phyloP scores from a whole-genome alignment of 805 yeast genomes.

The Metschnikowia rubicola region DNA sequence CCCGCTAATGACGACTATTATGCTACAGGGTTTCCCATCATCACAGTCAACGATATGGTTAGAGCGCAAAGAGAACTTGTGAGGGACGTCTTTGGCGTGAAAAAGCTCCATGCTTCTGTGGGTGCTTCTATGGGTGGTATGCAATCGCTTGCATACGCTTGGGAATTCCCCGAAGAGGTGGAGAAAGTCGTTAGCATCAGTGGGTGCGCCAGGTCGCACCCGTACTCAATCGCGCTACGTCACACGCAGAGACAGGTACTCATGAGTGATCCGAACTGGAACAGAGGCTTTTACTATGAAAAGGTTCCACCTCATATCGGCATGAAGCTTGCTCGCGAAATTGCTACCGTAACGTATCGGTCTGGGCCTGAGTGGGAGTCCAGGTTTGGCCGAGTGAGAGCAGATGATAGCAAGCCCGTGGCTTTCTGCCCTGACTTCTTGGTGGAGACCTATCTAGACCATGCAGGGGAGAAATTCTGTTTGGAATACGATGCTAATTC shows the following conservation, averaged over 20 bases:
- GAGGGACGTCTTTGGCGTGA: constrained; percentile 56
- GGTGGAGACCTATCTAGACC: constrained; percentile 90
- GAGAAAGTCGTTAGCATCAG: constrained; percentile 73
- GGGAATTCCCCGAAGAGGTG: constrained; percentile 77
- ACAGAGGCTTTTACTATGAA: constrained; percentile 81
- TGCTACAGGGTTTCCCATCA: constrained; percentile 84
- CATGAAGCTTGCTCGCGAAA: constrained; percentile 90
- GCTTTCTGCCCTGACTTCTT: constrained; percentile 91
- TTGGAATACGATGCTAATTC: constrained; percentile 90
- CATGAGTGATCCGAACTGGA: constrained; percentile 95
- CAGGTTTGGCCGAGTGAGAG: constrained; percentile 83
- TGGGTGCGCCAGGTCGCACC: constrained; percentile 93
- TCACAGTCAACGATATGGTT: constrained; percentile 86
- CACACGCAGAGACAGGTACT: constrained; percentile 89
- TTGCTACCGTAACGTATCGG: constrained; percentile 90
- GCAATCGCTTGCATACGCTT: constrained; percentile 87
- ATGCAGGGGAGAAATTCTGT: constrained; percentile 92
- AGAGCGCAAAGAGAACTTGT: constrained; percentile 79
- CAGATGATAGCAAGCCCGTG: constrained; percentile 74
- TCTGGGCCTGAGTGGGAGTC: constrained; percentile 98
- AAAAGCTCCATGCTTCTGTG: constrained; percentile 68
- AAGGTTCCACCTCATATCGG: constrained; percentile 87
- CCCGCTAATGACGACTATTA: constrained; percentile 66
- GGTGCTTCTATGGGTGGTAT: constrained; percentile 99
- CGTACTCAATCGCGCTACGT: constrained; percentile 89